phyloP scores from a whole-genome alignment of 225 moss, liverwort and hornwort genomes.

The Pseudisothecium myosuroides region DNA sequence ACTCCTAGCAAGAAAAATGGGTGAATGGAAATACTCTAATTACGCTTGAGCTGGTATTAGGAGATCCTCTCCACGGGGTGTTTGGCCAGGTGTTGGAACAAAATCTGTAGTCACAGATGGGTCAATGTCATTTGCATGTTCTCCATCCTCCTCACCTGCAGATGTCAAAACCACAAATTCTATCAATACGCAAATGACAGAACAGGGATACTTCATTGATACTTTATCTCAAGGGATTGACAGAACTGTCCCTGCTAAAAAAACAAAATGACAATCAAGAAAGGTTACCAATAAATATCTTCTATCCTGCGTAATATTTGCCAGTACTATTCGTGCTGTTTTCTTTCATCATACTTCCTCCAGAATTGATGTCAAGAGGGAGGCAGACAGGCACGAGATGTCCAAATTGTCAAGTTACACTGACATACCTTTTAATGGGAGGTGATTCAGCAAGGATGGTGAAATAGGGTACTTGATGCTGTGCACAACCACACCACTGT shows the following conservation, averaged over 20 bases:
- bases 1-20: constrained; percentile 13
- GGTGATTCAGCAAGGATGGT: constrained; percentile 46
- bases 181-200: neutral
- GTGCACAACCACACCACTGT: constrained; percentile 82
- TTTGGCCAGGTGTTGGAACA: constrained; percentile 21
- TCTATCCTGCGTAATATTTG: neutral
- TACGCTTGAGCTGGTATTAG: neutral
- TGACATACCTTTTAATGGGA: constrained; percentile 36
- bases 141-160: constrained; percentile 24
- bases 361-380: neutral
- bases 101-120: constrained; percentile 4
- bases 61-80: constrained; percentile 13
- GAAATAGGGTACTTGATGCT: constrained; percentile 71
- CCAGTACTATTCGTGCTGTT: neutral
- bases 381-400: neutral
- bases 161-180: neutral
- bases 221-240: neutral
- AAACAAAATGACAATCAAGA: neutral
- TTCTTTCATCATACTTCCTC: neutral
- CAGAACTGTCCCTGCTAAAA: neutral
- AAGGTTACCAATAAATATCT: neutral
- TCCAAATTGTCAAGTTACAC: neutral
- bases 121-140: constrained; percentile 4
- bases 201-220: neutral
- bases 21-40: neutral